These are phyloP conservation scores for Ailanthus altissimus DNA, from an alignment of 345 rosid species.

Conservation along the genomic window DNA sequence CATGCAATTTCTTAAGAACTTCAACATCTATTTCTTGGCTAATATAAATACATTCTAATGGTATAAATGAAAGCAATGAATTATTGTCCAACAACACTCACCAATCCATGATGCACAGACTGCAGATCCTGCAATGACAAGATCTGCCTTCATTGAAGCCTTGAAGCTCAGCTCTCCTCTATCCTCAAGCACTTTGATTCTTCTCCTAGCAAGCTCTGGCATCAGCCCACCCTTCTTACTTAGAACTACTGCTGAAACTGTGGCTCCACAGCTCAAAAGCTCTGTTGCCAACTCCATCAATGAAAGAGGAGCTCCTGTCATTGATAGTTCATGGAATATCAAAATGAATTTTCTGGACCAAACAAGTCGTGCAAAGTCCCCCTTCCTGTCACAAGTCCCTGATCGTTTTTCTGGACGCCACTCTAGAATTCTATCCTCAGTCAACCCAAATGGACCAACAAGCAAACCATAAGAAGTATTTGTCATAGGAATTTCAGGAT, in stretches of 20 bases:
- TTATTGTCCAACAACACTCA: slow-evolving; percentile 30
- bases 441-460: slow-evolving; percentile 87
- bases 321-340: slow-evolving; percentile 94
- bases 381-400: slow-evolving; percentile 94
- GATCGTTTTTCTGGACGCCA: slow-evolving; percentile 94
- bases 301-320: slow-evolving; percentile 98
- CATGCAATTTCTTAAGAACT: background rate
- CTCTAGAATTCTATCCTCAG: slow-evolving; percentile 70
- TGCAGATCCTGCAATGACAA: slow-evolving; percentile 96
- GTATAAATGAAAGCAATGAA: slow-evolving; percentile 11
- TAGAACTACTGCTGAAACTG: slow-evolving; percentile 92
- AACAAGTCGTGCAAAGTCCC: slow-evolving; percentile 85
- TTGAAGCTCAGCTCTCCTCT: slow-evolving; percentile 89
- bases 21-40: background rate
- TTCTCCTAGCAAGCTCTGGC: slow-evolving; percentile 82
- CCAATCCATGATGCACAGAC: slow-evolving; percentile 98
- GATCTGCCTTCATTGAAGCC: slow-evolving; percentile 92
- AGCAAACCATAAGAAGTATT: slow-evolving; percentile 71
- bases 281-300: slow-evolving; percentile 98
- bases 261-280: slow-evolving; percentile 97
- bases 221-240: slow-evolving; percentile 91
- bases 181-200: slow-evolving; percentile 91
- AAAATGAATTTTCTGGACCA: slow-evolving; percentile 95
- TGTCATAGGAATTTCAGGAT: slow-evolving; percentile 59
- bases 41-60: slow-evolving; percentile 6